Base-by-base conservation (phyloP, 2,329 filamentous ascomycete genomes). In the Fusarium falciforme region DNA sequence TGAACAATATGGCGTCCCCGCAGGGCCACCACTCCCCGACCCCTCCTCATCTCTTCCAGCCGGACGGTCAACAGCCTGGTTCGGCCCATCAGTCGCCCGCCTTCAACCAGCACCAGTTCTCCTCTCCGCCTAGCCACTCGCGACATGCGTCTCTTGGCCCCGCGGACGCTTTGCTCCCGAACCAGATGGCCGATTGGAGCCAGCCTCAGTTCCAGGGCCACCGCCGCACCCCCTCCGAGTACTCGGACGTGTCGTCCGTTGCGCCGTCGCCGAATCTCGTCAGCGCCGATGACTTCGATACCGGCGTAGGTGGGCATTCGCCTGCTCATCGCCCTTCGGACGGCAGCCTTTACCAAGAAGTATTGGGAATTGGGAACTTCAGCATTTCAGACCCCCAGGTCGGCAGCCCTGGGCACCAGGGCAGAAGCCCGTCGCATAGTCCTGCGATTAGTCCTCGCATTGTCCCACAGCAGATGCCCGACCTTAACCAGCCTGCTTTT, bases 201-300 rank as follows among this genome's bases (percentile, higher is more conserved):
- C 86, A 87, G 65, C 83, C 85, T 16, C 88, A 90, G 68, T 98
- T 97, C 79, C 92, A 94, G 75, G 87, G 90, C n/a, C 96, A 98
- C 80, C 90, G 95, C 76, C 91, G 95, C 78, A 92, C 90, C 40
- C 93, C 94, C 1, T 98, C 95, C n/a, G 96, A 98, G 77, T 94
- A 93, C 78, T 98, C 95, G 4, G 96, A 98, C 76, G 92, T 98
- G 7, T 98, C 92, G 6, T 97, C 94, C 20, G 93, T 92, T 17
- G 92, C 93, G 25, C 93, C 92, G 27, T 98, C 96, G 20, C 96
- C 96, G 5, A 94, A 94, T 79, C 84, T 98, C 66, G 89, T 89
- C 31, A 93, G 93, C 75, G 89, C 93, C 69, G 95, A 98, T 78
- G 90, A 86, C 72, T 97, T 97, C 79, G 95, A 98, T 22, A 83